Base-by-base conservation (phyloP, 108 stramenopile genomes). In the Cyclotella atomus region DNA sequence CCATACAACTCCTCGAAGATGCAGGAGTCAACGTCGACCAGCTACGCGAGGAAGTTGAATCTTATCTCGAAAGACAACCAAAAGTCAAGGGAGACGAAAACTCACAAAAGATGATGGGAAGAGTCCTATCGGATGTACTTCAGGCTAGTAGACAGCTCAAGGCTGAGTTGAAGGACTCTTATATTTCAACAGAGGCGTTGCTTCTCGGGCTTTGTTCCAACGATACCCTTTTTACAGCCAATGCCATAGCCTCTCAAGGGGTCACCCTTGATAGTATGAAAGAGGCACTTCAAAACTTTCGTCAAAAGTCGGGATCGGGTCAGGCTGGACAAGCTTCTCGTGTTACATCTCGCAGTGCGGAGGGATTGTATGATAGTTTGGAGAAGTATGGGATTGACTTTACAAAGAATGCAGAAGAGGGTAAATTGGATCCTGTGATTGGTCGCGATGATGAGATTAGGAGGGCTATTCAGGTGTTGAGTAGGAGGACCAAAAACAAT, bases 381-480 rank as follows among this genome's bases (percentile, higher is more conserved):
- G 70, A 88, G 28, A 97, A 98, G 71, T 99, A 97, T 73, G 94
- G 96, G 0, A 84, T 97, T 30, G 99, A 99, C 75, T 97, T 99
- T 64, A 98, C 97, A 3, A 84, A 89, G 55, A 84, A 76, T 12
- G 99, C 95, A 19, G 76, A 71, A 29, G 77, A 91, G 41, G 94
- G 94, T 29, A 93, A 95, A 59, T 62, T 95, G 9, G 98, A 99
- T 76, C 99, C 99, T 0, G 99, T 99, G 33, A 99, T 99, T 76
- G 99, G 99, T 4, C 86, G 99, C 9, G 99, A 99, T 68, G 97
- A 97, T 46, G 99, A 99, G 81, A 98, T 99, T 69, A 91, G 99
- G 17, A 83, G 87, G 19, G 98, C 90, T 34, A 96, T 99, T 79
- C 97, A 97, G 74, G 96, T 99, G 57, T 86, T 99, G 33, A 90